A percentile compares a stretch with the other conserved stretches of the same genome.
These are phyloP conservation scores for Debaryomyces sp. DNA, from an alignment of 1,139 yeast genomes.

Conservation along the genomic window DNA sequence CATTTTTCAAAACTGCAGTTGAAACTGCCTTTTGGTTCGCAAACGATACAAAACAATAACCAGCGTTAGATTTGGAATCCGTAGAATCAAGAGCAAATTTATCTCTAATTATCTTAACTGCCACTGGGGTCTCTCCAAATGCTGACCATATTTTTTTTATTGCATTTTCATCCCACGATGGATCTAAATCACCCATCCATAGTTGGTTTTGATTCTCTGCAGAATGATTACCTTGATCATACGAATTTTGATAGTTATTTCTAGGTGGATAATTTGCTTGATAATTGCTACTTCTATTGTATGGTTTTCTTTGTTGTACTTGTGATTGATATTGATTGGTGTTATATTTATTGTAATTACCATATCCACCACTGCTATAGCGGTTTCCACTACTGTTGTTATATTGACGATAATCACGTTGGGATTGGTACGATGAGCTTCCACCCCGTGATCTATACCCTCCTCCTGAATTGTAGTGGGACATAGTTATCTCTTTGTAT, in stretches of 20 bases:
- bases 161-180: conserved; percentile 76
- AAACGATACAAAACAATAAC: conserved; percentile 85
- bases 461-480: conserved; percentile 5
- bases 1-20: conserved; percentile 72
- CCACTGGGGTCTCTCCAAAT: conserved; percentile 39
- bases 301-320: conserved; percentile 6
- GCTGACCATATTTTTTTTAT: conserved; percentile 67
- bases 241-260: conserved; percentile 14
- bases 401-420: conserved; percentile 5
- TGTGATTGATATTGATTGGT: conserved; percentile 2
- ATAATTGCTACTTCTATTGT: conserved; percentile 6
- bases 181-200: conserved; percentile 97
- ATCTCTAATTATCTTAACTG: conserved; percentile 42
- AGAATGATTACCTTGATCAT: conserved; percentile 14
- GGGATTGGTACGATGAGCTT: conserved; percentile 5
- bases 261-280: conserved; percentile 6
- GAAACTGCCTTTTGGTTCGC: conserved; percentile 65
- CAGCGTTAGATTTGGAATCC: conserved; percentile 23
- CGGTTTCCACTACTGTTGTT: not conserved
- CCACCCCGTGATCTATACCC: conserved; percentile 8
- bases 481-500: not conserved
- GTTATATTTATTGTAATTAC: conserved; percentile 1
- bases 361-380: not conserved
- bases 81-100: conserved; percentile 22
- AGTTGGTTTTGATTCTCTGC: conserved; percentile 33